Conservation (phyloP, 345 rosid species). For the Anastatica hierochuntica region DNA sequence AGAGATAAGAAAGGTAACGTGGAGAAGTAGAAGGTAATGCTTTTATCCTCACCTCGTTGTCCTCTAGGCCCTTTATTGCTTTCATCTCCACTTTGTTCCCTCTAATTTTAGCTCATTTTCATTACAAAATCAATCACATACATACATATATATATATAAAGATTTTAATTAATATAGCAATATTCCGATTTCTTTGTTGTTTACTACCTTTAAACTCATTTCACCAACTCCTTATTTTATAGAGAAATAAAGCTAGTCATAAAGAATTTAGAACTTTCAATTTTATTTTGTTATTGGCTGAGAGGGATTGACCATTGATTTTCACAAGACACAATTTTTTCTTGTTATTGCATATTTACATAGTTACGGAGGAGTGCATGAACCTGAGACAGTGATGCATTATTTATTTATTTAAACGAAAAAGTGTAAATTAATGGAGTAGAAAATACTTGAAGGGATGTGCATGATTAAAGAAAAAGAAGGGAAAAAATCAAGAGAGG, state of each 20-base stretch:
- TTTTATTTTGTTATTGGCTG: not conserved
- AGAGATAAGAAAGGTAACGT: slow-evolving; percentile 15
- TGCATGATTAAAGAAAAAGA: slow-evolving; percentile 4
- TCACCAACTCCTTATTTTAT: not conserved
- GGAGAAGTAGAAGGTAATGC: slow-evolving; percentile 21
- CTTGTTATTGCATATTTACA: not conserved
- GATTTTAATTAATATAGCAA: slow-evolving; percentile 5
- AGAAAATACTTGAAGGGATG: slow-evolving; percentile 10
- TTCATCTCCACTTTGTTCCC: slow-evolving; percentile 21
- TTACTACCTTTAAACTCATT: not conserved
- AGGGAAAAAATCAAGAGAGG: slow-evolving; percentile 5
- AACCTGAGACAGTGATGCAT: slow-evolving; percentile 6
- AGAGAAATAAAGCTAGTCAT: too few species aligned
- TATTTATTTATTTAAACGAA: not conserved
- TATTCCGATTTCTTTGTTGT: not conserved
- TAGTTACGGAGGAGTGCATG: not conserved
- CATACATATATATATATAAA: too few species aligned
- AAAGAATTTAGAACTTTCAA: too few species aligned
- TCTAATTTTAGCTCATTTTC: slow-evolving; percentile 4
- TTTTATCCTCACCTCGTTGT: slow-evolving; percentile 21
- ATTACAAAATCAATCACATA: not conserved
- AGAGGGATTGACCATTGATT: not conserved
- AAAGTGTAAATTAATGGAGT: too few species aligned
- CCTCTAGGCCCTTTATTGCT: slow-evolving; percentile 19
- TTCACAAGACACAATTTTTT: not conserved